phyloP scores from a whole-genome alignment of 345 rosid genomes.

The Toxicodendron radicans region DNA sequence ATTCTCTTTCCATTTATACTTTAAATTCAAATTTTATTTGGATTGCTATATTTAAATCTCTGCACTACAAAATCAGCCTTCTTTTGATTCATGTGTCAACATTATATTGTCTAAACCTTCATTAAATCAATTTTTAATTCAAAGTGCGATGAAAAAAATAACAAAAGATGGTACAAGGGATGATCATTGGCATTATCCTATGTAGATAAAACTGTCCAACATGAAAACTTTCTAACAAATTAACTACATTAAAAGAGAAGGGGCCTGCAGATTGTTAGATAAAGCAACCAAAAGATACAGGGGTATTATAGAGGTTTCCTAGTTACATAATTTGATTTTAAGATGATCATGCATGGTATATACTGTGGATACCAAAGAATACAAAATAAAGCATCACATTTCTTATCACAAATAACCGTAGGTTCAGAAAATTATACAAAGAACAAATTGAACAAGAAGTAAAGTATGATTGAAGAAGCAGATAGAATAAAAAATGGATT shows the following conservation, averaged over 20 bases:
- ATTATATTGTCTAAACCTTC: background rate
- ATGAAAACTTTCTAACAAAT: conserved; percentile 1
- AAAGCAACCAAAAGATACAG: background rate
- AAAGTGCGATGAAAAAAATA: background rate
- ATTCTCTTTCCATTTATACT: background rate
- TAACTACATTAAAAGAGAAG: background rate
- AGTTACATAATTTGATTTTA: background rate
- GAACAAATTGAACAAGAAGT: too few species aligned
- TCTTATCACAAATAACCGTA: background rate
- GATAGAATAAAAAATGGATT: too few species aligned
- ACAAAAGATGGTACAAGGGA: background rate
- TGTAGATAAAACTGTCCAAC: background rate
- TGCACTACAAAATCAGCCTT: background rate
- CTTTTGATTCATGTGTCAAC: background rate
- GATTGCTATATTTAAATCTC: background rate
- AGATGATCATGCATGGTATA: background rate
- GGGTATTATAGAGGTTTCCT: background rate
- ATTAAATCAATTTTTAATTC: background rate
- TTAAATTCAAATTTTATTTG: background rate
- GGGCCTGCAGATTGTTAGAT: too few species aligned
- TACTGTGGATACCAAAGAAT: background rate
- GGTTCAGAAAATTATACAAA: background rate
- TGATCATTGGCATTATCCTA: background rate
- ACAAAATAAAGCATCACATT: background rate
- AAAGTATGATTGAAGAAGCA: too few species aligned